Evolutionary conservation across 306 rosid species (phyloP).

Genomic region (Prunus fruticosa): DNA sequence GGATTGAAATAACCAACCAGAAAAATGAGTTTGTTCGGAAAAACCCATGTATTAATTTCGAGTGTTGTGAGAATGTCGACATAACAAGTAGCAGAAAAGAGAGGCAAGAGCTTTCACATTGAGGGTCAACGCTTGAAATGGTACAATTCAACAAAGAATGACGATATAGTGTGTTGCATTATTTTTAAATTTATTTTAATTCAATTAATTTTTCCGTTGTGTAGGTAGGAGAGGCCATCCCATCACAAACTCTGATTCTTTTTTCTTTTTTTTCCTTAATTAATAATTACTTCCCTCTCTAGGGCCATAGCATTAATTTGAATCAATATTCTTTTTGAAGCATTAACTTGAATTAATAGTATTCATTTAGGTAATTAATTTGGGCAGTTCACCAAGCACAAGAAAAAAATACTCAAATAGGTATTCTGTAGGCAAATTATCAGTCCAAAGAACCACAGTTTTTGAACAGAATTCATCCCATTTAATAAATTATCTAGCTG

Average conservation of each 20-base stretch:
- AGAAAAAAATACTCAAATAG: not conserved
- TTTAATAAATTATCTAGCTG: too few relatives aligned
- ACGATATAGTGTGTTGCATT: not conserved
- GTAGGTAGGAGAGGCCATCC: too few relatives aligned
- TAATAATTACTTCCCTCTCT: not conserved
- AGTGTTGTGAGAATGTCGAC: conserved; percentile 23
- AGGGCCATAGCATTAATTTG: too few relatives aligned
- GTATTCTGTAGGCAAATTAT: too few relatives aligned
- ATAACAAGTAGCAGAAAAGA: not conserved
- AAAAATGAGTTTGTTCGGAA: not conserved
- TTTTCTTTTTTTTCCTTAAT: not conserved
- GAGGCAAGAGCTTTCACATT: not conserved
- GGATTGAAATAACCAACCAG: not conserved
- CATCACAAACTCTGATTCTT: not conserved
- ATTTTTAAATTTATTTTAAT: not conserved
- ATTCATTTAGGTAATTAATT: too few relatives aligned
- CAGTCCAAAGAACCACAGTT: too few relatives aligned
- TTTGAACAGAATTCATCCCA: too few relatives aligned
- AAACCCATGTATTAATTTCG: not conserved
- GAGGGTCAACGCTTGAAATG: not conserved
- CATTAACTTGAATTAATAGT: too few relatives aligned
- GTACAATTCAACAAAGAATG: not conserved
- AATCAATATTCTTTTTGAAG: too few relatives aligned
- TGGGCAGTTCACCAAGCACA: too few relatives aligned
- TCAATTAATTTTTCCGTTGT: not conserved